Conservation (phyloP, 2,329 filamentous ascomycete genomes). For the Aaosphaeria pasadenensis region DNA sequence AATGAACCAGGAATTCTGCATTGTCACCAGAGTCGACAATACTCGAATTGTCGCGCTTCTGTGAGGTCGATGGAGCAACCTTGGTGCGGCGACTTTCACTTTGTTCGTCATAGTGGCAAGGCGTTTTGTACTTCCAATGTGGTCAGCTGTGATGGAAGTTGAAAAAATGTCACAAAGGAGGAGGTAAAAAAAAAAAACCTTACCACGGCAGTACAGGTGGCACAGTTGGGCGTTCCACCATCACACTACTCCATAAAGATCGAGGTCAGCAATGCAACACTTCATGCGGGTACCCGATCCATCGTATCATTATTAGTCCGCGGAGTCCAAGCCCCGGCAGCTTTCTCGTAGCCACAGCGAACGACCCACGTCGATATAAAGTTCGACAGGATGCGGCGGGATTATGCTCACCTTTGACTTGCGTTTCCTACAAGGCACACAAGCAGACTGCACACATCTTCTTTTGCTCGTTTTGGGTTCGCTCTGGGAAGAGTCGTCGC, state of each 20-base stretch:
- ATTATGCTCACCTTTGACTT: conserved; percentile 45
- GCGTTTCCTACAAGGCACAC: conserved; percentile 50
- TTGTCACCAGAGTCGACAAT: conserved; percentile 10
- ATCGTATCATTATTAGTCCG: too few relatives aligned
- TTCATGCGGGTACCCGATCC: too few relatives aligned
- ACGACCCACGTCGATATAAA: too few relatives aligned
- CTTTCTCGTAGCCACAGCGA: too few relatives aligned
- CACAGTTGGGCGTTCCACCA: conserved; percentile 47
- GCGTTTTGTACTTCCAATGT: conserved; percentile 22
- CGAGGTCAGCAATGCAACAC: neutral
- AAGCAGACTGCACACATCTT: conserved; percentile 40
- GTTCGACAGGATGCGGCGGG: neutral
- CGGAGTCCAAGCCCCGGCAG: too few relatives aligned
- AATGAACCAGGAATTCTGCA: conserved; percentile 41
- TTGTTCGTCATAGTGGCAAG: conserved; percentile 50
- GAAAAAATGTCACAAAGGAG: neutral
- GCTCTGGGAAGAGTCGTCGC: conserved; percentile 13
- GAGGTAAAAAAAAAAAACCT: conserved; percentile 42
- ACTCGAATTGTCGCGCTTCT: conserved; percentile 28
- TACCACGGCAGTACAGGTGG: conserved; percentile 47
- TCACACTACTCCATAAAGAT: conserved; percentile 43
- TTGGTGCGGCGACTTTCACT: conserved; percentile 46
- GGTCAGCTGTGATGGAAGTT: neutral
- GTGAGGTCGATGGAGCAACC: conserved; percentile 20
- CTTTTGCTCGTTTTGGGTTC: conserved; percentile 31